Evolutionary conservation across 2,329 filamentous ascomycete species (phyloP).

Genomic region (Ophiostoma sp.): DNA sequence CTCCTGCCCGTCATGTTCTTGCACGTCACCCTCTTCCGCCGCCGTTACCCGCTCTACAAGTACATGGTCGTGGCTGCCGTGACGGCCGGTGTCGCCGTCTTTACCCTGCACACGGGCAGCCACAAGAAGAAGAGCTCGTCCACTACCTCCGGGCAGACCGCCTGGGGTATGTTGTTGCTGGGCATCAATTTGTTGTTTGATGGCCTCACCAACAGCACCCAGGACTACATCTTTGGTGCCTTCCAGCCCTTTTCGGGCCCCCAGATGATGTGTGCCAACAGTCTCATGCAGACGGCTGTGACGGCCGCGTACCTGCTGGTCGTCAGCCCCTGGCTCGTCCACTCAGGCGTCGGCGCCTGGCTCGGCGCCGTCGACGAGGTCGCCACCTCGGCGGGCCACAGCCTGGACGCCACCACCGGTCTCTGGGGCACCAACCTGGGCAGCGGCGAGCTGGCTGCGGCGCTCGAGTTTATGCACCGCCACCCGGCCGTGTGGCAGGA

Average conservation of each 20-base stretch:
- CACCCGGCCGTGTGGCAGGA: conserved; percentile 84
- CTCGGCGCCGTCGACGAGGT: conserved; percentile 69
- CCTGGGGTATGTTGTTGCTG: conserved; percentile 81
- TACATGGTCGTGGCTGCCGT: conserved; percentile 91
- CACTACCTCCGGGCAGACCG: conserved; percentile 53
- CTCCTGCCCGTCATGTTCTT: conserved; percentile 98
- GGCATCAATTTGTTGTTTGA: conserved; percentile 92
- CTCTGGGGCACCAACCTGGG: conserved; percentile 42
- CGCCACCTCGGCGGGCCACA: conserved; percentile 44
- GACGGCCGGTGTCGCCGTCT: conserved; percentile 88
- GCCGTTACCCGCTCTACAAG: conserved; percentile 90
- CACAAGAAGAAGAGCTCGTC: conserved; percentile 43
- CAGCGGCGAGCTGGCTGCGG: conserved; percentile 76
- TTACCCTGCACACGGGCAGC: conserved; percentile 79
- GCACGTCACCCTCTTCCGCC: conserved; percentile 87
- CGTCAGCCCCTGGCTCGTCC: conserved; percentile 75
- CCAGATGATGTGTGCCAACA: conserved; percentile 99
- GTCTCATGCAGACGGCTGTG: conserved; percentile 78
- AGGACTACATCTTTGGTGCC: conserved; percentile 85
- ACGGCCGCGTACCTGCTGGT: conserved; percentile 75
- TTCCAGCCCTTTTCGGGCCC: conserved; percentile 83
- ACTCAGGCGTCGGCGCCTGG: conserved; percentile 63
- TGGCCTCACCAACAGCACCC: conserved; percentile 91
- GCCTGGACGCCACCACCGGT: background rate
- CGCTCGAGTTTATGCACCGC: conserved; percentile 74